These are phyloP conservation scores for Clavispora phyllophila DNA, from an alignment of 805 yeast species.

Conservation along the genomic window DNA sequence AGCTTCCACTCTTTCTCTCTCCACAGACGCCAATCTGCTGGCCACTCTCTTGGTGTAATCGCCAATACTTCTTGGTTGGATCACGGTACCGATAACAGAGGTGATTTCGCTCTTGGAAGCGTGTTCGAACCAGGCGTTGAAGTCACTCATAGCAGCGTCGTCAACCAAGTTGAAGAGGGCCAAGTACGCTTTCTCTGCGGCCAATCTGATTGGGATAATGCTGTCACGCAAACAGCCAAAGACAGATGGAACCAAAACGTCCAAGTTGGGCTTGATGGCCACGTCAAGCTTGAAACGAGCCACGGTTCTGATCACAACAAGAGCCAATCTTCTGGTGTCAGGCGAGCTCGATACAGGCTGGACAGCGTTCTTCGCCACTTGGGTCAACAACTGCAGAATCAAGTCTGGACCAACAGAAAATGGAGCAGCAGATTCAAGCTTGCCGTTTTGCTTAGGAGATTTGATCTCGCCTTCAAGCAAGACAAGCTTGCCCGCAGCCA, in stretches of 20 bases:
- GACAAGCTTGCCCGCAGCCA: slow-evolving; percentile 78
- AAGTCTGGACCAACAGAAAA: slow-evolving; percentile 42
- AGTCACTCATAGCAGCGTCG: slow-evolving; percentile 49
- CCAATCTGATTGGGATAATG: slow-evolving; percentile 86
- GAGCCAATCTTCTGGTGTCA: slow-evolving; percentile 75
- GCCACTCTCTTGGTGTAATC: slow-evolving; percentile 92
- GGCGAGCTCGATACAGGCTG: slow-evolving; percentile 56
- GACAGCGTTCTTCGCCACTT: slow-evolving; percentile 45
- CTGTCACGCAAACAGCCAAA: slow-evolving; percentile 82
- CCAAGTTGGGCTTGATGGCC: slow-evolving; percentile 49
- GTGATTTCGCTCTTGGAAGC: slow-evolving; percentile 29
- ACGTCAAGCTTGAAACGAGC: slow-evolving; percentile 54
- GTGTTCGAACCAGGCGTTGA: slow-evolving; percentile 61
- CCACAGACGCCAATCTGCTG: slow-evolving; percentile 77
- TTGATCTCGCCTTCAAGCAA: slow-evolving; percentile 42
- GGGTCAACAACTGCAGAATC: slow-evolving; percentile 39
- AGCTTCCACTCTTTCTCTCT: slow-evolving; percentile 79
- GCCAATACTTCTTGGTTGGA: slow-evolving; percentile 69
- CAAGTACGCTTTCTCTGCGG: slow-evolving; percentile 87
- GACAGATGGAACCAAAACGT: slow-evolving; percentile 61
- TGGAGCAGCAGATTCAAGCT: slow-evolving; percentile 12
- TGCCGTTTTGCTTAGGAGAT: slow-evolving; percentile 20
- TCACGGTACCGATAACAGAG: slow-evolving; percentile 39
- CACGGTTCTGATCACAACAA: slow-evolving; percentile 71
- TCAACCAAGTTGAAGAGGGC: slow-evolving; percentile 68